Evolutionary conservation across 495 filamentous ascomycete genomes (phyloP).

Genomic region (Darksidea phi): DNA sequence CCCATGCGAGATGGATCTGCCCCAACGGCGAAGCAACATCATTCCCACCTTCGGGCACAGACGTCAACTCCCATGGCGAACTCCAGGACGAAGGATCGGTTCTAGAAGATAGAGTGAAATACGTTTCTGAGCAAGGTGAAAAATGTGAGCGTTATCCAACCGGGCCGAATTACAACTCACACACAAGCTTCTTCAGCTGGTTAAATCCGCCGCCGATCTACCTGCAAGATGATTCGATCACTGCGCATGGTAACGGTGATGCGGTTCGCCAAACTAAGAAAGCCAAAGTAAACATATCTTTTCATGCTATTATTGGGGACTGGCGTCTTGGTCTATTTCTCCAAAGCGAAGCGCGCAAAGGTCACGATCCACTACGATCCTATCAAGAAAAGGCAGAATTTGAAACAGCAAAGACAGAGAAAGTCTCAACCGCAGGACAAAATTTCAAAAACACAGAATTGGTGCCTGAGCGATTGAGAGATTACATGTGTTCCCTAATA

Average conservation of each 20-base stretch:
- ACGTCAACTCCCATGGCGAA: not conserved
- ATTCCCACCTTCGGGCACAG: not conserved
- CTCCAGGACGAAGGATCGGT: no score
- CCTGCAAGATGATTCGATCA: no score
- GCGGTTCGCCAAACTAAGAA: not conserved
- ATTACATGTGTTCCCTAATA: not conserved
- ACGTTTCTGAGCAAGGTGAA: not conserved
- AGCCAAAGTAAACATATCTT: not conserved
- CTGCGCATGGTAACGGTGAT: not conserved
- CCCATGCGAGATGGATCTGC: not conserved
- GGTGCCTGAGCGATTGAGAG: not conserved
- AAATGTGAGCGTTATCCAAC: not conserved
- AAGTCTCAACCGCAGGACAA: not conserved
- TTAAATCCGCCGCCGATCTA: not conserved
- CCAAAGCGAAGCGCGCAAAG: not conserved
- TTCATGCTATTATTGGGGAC: not conserved
- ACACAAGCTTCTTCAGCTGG: not conserved
- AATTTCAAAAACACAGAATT: not conserved
- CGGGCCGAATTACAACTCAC: not conserved
- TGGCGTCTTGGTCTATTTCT: not conserved
- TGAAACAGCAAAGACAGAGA: not conserved
- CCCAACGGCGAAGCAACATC: not conserved
- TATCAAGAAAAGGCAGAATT: not conserved
- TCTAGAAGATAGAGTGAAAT: not conserved
- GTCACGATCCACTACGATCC: not conserved